These are phyloP conservation scores for Globisporangium barbulae DNA, from an alignment of 352 stramenopile species.

Conservation along the genomic window DNA sequence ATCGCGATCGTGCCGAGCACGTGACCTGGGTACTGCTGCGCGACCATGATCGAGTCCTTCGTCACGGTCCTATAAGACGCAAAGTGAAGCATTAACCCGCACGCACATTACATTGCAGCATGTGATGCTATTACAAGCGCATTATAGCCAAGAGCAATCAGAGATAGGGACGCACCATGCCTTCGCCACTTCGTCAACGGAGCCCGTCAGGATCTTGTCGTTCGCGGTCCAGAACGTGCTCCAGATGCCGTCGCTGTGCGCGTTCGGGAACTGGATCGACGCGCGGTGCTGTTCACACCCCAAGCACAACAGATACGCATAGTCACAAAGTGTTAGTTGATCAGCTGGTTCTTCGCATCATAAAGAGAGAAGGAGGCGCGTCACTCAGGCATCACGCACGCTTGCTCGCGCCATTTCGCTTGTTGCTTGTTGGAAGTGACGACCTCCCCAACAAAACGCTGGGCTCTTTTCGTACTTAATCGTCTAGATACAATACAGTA, in stretches of 20 bases:
- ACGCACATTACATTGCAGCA: not conserved
- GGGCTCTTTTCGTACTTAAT: conserved; percentile 2
- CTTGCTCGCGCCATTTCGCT: conserved; percentile 25
- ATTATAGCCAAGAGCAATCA: not conserved
- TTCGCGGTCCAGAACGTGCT: conserved; percentile 86
- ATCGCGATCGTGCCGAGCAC: conserved; percentile 86
- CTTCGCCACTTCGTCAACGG: conserved; percentile 86
- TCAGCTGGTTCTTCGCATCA: not conserved
- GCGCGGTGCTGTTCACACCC: conserved; percentile 49
- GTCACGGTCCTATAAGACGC: conserved; percentile 48
- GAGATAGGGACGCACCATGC: conserved; percentile 39
- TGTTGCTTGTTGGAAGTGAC: conserved; percentile 4
- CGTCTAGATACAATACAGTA: not conserved
- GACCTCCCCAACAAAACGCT: not conserved
- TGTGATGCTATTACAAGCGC: not conserved
- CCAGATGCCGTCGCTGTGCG: conserved; percentile 87
- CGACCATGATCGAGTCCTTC: conserved; percentile 65
- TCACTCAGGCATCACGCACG: conserved; percentile 13
- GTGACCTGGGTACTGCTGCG: conserved; percentile 81
- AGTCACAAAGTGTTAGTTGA: not conserved
- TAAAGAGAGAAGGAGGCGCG: not conserved
- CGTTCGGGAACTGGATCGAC: conserved; percentile 80
- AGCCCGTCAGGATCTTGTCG: conserved; percentile 87
- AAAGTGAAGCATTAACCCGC: not conserved
- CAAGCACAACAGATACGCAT: not conserved